These are phyloP conservation scores for Anthostomella pinea DNA, from an alignment of 2,329 filamentous ascomycete genomes.

Conservation along the genomic window DNA sequence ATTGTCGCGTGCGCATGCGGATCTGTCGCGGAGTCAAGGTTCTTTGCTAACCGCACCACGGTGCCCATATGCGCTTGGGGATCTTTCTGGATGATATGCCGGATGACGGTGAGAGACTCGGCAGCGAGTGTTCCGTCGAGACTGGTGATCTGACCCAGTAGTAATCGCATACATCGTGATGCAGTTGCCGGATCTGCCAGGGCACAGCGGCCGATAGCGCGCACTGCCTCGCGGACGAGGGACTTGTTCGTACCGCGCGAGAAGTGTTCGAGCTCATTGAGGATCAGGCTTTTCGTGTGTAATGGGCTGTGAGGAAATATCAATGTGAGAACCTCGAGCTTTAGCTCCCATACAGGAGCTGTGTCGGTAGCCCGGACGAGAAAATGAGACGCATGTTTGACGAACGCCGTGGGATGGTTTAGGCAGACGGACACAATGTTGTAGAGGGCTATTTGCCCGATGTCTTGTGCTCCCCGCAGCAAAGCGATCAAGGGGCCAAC, in stretches of 20 bases:
- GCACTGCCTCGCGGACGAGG: slow-evolving; percentile 83
- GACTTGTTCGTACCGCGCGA: slow-evolving; percentile 69
- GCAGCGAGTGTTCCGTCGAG: slow-evolving; percentile 84
- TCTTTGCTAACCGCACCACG: slow-evolving; percentile 83
- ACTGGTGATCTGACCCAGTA: slow-evolving; percentile 85
- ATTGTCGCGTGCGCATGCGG: slow-evolving; percentile 90
- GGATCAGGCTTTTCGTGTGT: slow-evolving; percentile 78
- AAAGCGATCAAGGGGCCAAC: slow-evolving; percentile 85
- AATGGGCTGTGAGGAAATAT: slow-evolving; percentile 80
- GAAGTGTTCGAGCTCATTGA: slow-evolving; percentile 94
- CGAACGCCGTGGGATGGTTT: slow-evolving; percentile 72
- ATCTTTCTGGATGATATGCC: slow-evolving; percentile 91
- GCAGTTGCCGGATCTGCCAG: slow-evolving; percentile 71
- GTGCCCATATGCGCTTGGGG: slow-evolving; percentile 78
- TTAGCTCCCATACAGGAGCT: slow-evolving; percentile 81
- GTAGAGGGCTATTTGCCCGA: slow-evolving; percentile 85
- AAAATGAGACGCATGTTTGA: slow-evolving; percentile 86
- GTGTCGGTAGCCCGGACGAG: slow-evolving; percentile 77
- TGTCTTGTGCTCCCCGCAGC: slow-evolving; percentile 78
- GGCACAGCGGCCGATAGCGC: slow-evolving; percentile 90
- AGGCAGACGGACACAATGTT: slow-evolving; percentile 95
- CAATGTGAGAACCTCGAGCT: slow-evolving; percentile 85
- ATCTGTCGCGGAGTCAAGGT: slow-evolving; percentile 84
- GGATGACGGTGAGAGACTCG: slow-evolving; percentile 90
- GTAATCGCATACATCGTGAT: slow-evolving; percentile 73